Percentiles rank a stretch among this genome's conserved stretches.
Evolutionary conservation across 805 yeast genomes (phyloP).

Genomic region (Spathaspora sp.): DNA sequence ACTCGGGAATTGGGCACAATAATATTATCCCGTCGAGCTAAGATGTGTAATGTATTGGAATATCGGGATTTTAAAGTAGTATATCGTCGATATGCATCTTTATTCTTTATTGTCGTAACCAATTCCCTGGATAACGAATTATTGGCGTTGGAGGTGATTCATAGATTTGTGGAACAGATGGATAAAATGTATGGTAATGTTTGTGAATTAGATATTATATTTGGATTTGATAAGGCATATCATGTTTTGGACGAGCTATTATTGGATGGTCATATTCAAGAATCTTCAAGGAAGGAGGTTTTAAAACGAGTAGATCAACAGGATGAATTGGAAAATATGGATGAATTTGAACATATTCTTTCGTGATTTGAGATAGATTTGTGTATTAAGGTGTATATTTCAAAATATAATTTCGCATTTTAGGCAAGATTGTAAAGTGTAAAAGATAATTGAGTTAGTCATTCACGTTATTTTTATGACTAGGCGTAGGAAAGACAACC

Average conservation of each 20-base stretch:
- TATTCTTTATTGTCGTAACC: slow-evolving; percentile 85
- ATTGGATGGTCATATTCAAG: slow-evolving; percentile 84
- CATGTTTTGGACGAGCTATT: slow-evolving; percentile 86
- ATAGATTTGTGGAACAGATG: slow-evolving; percentile 94
- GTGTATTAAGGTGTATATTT: background rate
- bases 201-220: slow-evolving; percentile 93
- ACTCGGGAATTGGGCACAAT: slow-evolving; percentile 83
- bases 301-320: slow-evolving; percentile 74
- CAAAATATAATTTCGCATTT: background rate
- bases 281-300: slow-evolving; percentile 77
- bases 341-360: slow-evolving; percentile 47
- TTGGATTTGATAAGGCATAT: slow-evolving; percentile 92
- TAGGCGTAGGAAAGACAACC: too few species aligned
- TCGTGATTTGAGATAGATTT: slow-evolving; percentile 12
- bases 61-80: slow-evolving; percentile 81
- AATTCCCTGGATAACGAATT: slow-evolving; percentile 84
- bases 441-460: too few species aligned
- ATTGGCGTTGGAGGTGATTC: slow-evolving; percentile 79
- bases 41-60: slow-evolving; percentile 93
- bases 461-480: too few species aligned
- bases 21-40: slow-evolving; percentile 79
- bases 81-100: slow-evolving; percentile 88
- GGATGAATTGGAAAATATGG: slow-evolving; percentile 82
- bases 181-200: slow-evolving; percentile 94
- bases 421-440: background rate